Percentiles rank a stretch among this genome's conserved stretches.
Evolutionary conservation across 495 filamentous ascomycete species (phyloP).

Genomic region (Hypoxylon cercidicola): DNA sequence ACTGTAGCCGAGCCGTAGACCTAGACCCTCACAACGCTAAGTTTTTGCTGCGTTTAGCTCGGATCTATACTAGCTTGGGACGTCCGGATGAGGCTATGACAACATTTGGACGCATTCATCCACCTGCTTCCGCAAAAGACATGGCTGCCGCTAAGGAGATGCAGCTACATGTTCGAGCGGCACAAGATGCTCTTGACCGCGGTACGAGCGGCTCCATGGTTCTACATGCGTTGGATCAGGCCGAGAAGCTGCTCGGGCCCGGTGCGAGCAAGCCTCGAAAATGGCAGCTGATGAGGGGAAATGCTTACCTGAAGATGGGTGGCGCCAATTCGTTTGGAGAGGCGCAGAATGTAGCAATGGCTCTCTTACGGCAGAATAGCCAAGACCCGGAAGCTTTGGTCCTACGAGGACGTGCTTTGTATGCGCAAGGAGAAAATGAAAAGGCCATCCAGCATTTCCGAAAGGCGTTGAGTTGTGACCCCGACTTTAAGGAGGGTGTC

Average conservation of each 20-base stretch:
- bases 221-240: slow-evolving; percentile 88
- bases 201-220: slow-evolving; percentile 89
- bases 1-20: slow-evolving; percentile 81
- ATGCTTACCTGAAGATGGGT: slow-evolving; percentile 95
- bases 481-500: slow-evolving; percentile 85
- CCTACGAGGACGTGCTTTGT: slow-evolving; percentile 85
- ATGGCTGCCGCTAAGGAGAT: slow-evolving; percentile 80
- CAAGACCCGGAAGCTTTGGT: slow-evolving; percentile 94
- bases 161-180: slow-evolving; percentile 81
- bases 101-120: slow-evolving; percentile 76
- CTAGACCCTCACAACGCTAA: slow-evolving; percentile 85
- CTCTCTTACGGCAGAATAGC: slow-evolving; percentile 81
- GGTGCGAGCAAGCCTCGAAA: slow-evolving; percentile 83
- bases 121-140: slow-evolving; percentile 84
- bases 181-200: slow-evolving; percentile 76
- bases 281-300: slow-evolving; percentile 91
- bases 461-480: slow-evolving; percentile 89
- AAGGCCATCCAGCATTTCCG: slow-evolving; percentile 94
- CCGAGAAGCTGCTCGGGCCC: slow-evolving; percentile 77
- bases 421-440: slow-evolving; percentile 91
- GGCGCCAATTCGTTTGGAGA: slow-evolving; percentile 88
- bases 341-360: slow-evolving; percentile 91
- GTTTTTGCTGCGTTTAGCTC: slow-evolving; percentile 85
- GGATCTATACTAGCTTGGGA: slow-evolving; percentile 87
- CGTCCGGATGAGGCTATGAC: slow-evolving; percentile 85